phyloP scores from a whole-genome alignment of 106 monocot genomes.

The Acanthochlamys bracteata region DNA sequence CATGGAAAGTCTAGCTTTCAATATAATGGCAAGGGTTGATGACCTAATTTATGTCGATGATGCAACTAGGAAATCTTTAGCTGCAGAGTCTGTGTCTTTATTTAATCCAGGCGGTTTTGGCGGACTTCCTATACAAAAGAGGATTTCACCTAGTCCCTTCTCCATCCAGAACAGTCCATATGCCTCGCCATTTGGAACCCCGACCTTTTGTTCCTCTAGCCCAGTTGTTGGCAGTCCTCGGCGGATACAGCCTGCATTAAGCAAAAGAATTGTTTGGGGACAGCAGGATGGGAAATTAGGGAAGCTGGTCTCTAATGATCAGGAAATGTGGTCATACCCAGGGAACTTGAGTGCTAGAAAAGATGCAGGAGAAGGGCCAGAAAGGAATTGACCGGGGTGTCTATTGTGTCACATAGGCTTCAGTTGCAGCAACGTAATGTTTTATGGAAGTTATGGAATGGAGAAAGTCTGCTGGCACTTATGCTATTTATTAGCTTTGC shows the following conservation, averaged over 20 bases:
- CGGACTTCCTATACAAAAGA: slow-evolving; percentile 74
- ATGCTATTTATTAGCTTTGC: too few relatives aligned
- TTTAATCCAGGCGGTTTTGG: slow-evolving; percentile 61
- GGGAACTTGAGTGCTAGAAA: slow-evolving; percentile 49
- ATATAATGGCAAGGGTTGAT: slow-evolving; percentile 91
- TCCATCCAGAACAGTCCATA: slow-evolving; percentile 68
- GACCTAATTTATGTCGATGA: slow-evolving; percentile 92
- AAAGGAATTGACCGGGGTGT: slow-evolving; percentile 39
- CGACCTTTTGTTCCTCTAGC: slow-evolving; percentile 52
- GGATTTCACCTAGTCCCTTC: slow-evolving; percentile 91
- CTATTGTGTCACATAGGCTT: too few relatives aligned
- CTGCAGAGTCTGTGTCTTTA: slow-evolving; percentile 28
- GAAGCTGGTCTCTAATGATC: slow-evolving; percentile 29
- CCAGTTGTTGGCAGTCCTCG: slow-evolving; percentile 60
- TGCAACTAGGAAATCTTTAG: slow-evolving; percentile 47
- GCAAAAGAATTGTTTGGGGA: slow-evolving; percentile 2
- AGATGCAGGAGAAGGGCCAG: slow-evolving; percentile 54
- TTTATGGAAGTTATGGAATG: too few relatives aligned
- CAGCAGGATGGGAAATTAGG: slow-evolving; percentile 22
- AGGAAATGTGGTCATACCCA: slow-evolving; percentile 47
- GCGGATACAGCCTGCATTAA: slow-evolving; percentile 21
- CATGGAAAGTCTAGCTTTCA: slow-evolving; percentile 93
- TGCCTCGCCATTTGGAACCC: slow-evolving; percentile 75
- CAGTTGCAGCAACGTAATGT: too few relatives aligned
- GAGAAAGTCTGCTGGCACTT: too few relatives aligned